phyloP scores from a whole-genome alignment of 2,329 filamentous ascomycete genomes.

The Neonectria coccinea region DNA sequence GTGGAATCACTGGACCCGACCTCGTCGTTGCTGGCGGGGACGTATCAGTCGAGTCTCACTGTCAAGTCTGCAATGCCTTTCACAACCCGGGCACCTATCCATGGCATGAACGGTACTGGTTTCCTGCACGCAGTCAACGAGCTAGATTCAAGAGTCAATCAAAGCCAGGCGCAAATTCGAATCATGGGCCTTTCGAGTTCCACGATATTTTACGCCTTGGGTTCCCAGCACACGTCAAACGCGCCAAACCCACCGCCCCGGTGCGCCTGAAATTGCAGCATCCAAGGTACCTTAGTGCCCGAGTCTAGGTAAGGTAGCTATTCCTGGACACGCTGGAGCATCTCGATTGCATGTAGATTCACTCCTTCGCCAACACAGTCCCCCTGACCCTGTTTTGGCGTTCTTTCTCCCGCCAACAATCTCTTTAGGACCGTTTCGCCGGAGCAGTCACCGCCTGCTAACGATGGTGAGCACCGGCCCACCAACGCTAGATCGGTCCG shows the following conservation, averaged over 20 bases:
- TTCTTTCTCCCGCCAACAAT: background rate
- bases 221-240: background rate
- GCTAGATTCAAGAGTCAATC: background rate
- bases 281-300: too few species aligned
- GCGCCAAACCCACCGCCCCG: background rate
- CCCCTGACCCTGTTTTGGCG: conserved; percentile 3
- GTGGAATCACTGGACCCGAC: too few species aligned
- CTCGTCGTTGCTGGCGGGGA: too few species aligned
- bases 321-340: background rate
- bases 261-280: background rate
- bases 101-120: background rate
- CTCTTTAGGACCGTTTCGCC: conserved; percentile 3
- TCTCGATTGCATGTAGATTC: background rate
- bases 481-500: conserved; percentile 6
- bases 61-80: background rate
- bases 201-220: background rate
- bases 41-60: background rate
- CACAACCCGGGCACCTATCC: background rate
- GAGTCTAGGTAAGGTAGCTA: background rate
- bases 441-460: conserved; percentile 7
- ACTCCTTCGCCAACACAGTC: background rate
- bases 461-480: conserved; percentile 8
- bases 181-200: background rate
- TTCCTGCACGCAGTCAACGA: background rate
- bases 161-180: background rate